Base-by-base conservation (phyloP, 106 monocot species). In the Dendrobium chrysotoxum region DNA sequence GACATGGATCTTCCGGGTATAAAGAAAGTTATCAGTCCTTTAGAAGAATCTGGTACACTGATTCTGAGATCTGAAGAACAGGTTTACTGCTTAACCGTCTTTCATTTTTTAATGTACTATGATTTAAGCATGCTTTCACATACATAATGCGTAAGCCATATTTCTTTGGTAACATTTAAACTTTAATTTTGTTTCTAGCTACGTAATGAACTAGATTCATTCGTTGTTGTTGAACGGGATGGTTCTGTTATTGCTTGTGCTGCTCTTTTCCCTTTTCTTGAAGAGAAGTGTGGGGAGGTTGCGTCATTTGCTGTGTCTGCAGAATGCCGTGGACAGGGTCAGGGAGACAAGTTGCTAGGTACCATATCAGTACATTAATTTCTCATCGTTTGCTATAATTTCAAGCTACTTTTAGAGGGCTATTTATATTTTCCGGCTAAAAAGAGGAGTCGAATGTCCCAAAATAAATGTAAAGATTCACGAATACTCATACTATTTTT, bases 221-320 rank as follows among this genome's bases (percentile, higher is more conserved):
- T 93, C 80, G 78, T 86, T 50, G 93, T 96, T 26, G 91, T 96
- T 53, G 93, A 96, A 87, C 89, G 96, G 87, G 96, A 96, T 80
- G 96, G 93, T 46, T 96, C 96, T 30, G 79, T 96, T 44, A 88
- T 96, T 81, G 96, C 93, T 40, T 96, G 96, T 86, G 93, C 91
- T 72, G 96, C 93, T 21, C 83, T 96, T 44, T 85, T 91, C 30
- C 96, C 96, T 42, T 96, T 93, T 70, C 76, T 87, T 30, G 79
- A 91, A 46, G 91, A 96, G 9, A 91, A 89, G 73, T 93, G 89
- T 81, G 96, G 89, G 11, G 96, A 96, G 79, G 89, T 96, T 85
- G 96, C 96, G 77, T 88, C 93, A 47, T 82, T 96, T 87, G 91
- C 93, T 68, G 96, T 96, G 16, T 89, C 96, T 61, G 88, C 93